Evolutionary conservation across 352 stramenopile species (phyloP), one percentile per base, ranked within the genome.

Genomic region (Aphanomyces invadans): DNA sequence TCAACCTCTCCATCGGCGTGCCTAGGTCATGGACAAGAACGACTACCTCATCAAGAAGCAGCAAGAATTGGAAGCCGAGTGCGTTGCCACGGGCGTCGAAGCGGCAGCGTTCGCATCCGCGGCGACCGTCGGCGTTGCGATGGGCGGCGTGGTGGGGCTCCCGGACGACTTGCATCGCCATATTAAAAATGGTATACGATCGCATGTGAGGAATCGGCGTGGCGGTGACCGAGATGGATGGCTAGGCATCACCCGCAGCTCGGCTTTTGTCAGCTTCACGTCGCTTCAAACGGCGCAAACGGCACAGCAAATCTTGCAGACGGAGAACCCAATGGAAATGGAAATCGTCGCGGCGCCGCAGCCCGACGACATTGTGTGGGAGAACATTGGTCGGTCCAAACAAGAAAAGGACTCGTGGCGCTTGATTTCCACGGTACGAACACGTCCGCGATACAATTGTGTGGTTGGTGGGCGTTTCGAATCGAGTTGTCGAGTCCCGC

Each of bases 251-350:
- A 90, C 89, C 81, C 78, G 77, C 10, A 74, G 77, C 29, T 74
- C 78, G 2, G 84, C 84, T 49, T 92, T 92, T 64, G 71, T 92
- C n/a, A 88, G 76, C 15, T 92, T 91, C 66, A 80, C 73, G 42
- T 88, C 80, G 44, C 75, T 92, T 29, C 82, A 79, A 70, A 85
- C 84, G 21, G 71, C 80, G 9, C 84, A 92, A 39, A 74, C 85
- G 17, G 81, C 79, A 5, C 82, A 91, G 68, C 82, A 92, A 45
- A 75, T 79, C 3, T 69, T 91, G 2, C 81, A 91, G 53, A 74
- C 76, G 3, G 77, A 80, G 31, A 72, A 89, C 45, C 78, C 79
- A 17, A 71, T 81, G 29, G 70, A 73, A 32, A 79, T 91, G 78
- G 65, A 71, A 29, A 71, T 88, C 31, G 62, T 71, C 4, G 68